These are phyloP conservation scores for Nakazawaea ishiwadae DNA, from an alignment of 805 yeast genomes.

Conservation along the genomic window DNA sequence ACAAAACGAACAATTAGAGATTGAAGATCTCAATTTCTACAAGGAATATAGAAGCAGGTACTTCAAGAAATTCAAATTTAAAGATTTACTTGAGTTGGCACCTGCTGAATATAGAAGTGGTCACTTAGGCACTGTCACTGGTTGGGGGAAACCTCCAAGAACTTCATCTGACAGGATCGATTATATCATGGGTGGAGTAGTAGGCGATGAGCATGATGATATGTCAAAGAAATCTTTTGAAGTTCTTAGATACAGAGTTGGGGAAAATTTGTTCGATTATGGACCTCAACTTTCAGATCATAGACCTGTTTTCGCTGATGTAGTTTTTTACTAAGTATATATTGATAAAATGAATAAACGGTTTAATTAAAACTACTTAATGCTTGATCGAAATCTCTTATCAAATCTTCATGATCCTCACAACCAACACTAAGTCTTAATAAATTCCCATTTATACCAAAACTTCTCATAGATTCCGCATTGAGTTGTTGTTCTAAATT, in stretches of 20 bases:
- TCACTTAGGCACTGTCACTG: constrained; percentile 34
- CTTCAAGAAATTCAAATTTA: constrained; percentile 20
- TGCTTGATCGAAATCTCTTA: constrained; percentile 41
- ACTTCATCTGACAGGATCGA: constrained; percentile 30
- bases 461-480: constrained; percentile 18
- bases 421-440: constrained; percentile 50
- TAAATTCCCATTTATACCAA: constrained; percentile 21
- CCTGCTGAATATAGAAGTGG: constrained; percentile 26
- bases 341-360: too few species aligned
- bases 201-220: constrained; percentile 13
- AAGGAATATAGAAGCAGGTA: constrained; percentile 16
- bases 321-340: constrained; percentile 23
- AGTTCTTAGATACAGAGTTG: constrained; percentile 25
- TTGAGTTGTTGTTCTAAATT: constrained; percentile 13
- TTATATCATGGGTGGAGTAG: constrained; percentile 29
- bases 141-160: constrained; percentile 26
- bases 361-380: constrained; percentile 19
- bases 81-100: constrained; percentile 23
- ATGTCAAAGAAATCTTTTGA: constrained; percentile 15
- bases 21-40: constrained; percentile 20
- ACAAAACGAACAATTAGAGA: constrained; percentile 10
- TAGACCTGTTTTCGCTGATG: constrained; percentile 37
- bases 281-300: constrained; percentile 40
- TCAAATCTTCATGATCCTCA: constrained; percentile 46
- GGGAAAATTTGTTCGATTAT: constrained; percentile 31